Conservation (phyloP, 2,329 filamentous ascomycete genomes). For the Trichoderma gracile region DNA sequence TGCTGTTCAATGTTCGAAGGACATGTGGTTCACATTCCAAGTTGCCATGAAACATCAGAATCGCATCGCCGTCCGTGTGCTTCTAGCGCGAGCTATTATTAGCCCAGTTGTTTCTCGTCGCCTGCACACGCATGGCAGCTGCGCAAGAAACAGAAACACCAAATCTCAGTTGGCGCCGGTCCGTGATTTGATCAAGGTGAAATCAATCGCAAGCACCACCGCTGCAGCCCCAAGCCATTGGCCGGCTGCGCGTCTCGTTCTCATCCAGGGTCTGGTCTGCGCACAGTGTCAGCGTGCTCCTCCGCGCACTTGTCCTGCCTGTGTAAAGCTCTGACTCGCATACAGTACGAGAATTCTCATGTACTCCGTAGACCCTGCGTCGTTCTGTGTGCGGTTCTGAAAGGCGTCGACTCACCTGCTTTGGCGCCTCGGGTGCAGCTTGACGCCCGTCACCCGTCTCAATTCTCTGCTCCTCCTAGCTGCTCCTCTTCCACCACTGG, state of each 20-base stretch:
- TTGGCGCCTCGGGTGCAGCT: conserved; percentile 12
- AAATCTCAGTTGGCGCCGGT: background rate
- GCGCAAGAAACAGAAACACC: background rate
- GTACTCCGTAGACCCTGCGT: background rate
- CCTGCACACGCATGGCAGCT: conserved; percentile 1
- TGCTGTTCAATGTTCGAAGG: background rate
- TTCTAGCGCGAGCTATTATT: conserved; percentile 22
- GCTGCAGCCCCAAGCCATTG: background rate
- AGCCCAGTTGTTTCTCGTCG: conserved; percentile 2
- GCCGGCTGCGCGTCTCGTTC: background rate
- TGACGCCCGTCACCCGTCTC: background rate
- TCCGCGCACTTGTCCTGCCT: background rate
- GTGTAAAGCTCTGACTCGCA: too few species aligned
- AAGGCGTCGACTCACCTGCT: background rate
- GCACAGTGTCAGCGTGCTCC: background rate
- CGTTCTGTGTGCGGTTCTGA: background rate
- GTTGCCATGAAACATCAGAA: background rate
- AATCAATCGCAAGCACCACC: background rate
- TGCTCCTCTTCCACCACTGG: background rate
- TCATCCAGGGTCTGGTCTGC: background rate
- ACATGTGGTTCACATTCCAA: background rate
- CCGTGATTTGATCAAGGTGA: background rate
- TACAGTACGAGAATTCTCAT: background rate
- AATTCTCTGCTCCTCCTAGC: background rate
- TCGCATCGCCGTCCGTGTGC: background rate